phyloP scores from a whole-genome alignment of 2,329 filamentous ascomycete species.

The Leptographium lundbergii region DNA sequence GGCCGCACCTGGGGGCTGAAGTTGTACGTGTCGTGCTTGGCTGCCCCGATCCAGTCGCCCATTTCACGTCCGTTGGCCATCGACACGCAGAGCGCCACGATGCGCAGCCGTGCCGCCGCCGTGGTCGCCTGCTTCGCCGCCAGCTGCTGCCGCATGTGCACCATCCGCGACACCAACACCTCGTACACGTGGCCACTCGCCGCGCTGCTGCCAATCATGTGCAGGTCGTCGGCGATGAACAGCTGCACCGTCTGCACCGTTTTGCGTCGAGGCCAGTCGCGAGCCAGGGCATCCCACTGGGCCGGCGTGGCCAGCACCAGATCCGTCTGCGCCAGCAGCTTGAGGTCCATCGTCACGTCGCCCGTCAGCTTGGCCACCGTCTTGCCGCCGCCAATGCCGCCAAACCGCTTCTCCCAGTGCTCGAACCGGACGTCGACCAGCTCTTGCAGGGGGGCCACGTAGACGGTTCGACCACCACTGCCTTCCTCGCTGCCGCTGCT shows the following conservation, averaged over 20 bases:
- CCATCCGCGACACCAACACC: constrained; percentile 94
- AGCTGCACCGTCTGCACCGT: constrained; percentile 83
- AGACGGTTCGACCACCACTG: constrained; percentile 48
- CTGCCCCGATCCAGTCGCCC: constrained; percentile 95
- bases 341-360: constrained; percentile 81
- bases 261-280: constrained; percentile 94
- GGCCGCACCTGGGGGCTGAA: constrained; percentile 88
- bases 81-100: constrained; percentile 82
- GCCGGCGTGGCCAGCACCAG: constrained; percentile 82
- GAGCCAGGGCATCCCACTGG: constrained; percentile 92
- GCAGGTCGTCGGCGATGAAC: constrained; percentile 90
- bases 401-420: constrained; percentile 74
- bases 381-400: constrained; percentile 66
- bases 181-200: constrained; percentile 84
- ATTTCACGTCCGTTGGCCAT: constrained; percentile 87
- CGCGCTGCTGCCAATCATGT: constrained; percentile 86
- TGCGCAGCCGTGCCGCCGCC: constrained; percentile 65
- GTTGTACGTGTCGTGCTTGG: constrained; percentile 97
- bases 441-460: constrained; percentile 90
- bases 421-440: constrained; percentile 69
- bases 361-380: constrained; percentile 87
- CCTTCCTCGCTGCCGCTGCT: constrained; percentile 43
- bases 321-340: constrained; percentile 76
- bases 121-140: constrained; percentile 45
- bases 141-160: constrained; percentile 83